phyloP scores from a whole-genome alignment of 306 rosid species.

The Vicia faba region DNA sequence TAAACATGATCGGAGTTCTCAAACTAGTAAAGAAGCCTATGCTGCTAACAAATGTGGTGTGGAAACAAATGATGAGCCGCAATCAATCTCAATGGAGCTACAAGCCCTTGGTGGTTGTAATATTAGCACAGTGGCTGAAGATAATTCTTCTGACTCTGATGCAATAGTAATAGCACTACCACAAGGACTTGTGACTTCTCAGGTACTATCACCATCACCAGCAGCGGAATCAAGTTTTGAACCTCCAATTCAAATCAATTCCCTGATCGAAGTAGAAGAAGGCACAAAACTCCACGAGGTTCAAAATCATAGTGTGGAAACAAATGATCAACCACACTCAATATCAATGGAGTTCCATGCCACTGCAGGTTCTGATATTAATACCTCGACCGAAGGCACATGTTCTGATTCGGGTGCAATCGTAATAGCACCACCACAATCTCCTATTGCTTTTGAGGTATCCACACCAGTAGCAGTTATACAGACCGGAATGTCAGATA shows the following conservation, averaged over 20 bases:
- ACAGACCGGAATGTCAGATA: neutral
- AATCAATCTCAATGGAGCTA: conserved; percentile 6
- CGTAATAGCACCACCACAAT: neutral
- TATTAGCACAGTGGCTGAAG: neutral
- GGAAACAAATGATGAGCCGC: neutral
- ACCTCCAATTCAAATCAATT: neutral
- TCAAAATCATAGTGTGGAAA: neutral
- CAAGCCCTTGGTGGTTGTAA: neutral
- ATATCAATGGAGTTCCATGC: conserved; percentile 1
- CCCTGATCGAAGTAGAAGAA: neutral
- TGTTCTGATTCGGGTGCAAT: conserved; percentile 1
- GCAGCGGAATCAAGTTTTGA: conserved; percentile 13
- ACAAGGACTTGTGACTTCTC: neutral
- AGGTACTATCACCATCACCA: neutral
- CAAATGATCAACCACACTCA: conserved; percentile 18
- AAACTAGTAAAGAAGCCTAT: neutral
- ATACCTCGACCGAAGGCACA: neutral
- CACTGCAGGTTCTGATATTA: neutral
- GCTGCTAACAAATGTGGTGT: neutral
- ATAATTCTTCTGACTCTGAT: neutral
- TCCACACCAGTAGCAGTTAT: neutral
- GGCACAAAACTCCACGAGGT: neutral
- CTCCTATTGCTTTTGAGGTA: neutral
- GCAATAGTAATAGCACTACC: neutral
- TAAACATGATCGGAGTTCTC: too few relatives aligned